phyloP scores from a whole-genome alignment of 192 early-diverging fungal genomes.

The Coemansia sp. region DNA sequence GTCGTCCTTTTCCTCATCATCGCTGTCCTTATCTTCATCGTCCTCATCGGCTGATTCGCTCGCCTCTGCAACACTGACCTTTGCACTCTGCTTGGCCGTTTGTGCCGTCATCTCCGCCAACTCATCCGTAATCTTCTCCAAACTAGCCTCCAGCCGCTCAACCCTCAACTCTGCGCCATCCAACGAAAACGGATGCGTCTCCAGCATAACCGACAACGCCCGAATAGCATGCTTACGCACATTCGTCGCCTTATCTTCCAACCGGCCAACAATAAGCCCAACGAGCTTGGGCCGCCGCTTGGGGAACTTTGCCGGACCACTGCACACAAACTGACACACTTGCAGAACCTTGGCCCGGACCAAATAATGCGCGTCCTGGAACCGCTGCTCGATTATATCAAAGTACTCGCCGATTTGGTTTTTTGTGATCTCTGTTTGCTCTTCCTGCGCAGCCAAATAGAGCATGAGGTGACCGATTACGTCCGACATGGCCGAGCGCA shows the following conservation, averaged over 20 bases:
- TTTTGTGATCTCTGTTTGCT: slow-evolving; percentile 66
- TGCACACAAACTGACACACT: slow-evolving; percentile 74
- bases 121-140: slow-evolving; percentile 65
- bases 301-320: slow-evolving; percentile 73
- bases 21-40: slow-evolving; percentile 11
- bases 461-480: slow-evolving; percentile 85
- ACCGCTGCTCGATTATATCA: slow-evolving; percentile 88
- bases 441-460: slow-evolving; percentile 67
- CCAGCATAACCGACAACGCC: slow-evolving; percentile 74
- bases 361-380: slow-evolving; percentile 85
- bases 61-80: slow-evolving; percentile 13
- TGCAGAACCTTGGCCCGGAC: slow-evolving; percentile 88
- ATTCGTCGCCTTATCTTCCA: slow-evolving; percentile 87
- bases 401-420: slow-evolving; percentile 83
- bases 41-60: slow-evolving; percentile 7
- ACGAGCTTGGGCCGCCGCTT: slow-evolving; percentile 72
- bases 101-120: slow-evolving; percentile 60
- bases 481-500: slow-evolving; percentile 87
- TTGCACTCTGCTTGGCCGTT: slow-evolving; percentile 20
- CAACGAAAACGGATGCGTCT: slow-evolving; percentile 86
- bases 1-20: slow-evolving; percentile 21
- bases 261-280: slow-evolving; percentile 67
- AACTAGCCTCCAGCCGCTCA: slow-evolving; percentile 67
- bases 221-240: slow-evolving; percentile 92
- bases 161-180: slow-evolving; percentile 80